Conservation (phyloP, 2,329 filamentous ascomycete species). For the Penicillium sumatraense region DNA sequence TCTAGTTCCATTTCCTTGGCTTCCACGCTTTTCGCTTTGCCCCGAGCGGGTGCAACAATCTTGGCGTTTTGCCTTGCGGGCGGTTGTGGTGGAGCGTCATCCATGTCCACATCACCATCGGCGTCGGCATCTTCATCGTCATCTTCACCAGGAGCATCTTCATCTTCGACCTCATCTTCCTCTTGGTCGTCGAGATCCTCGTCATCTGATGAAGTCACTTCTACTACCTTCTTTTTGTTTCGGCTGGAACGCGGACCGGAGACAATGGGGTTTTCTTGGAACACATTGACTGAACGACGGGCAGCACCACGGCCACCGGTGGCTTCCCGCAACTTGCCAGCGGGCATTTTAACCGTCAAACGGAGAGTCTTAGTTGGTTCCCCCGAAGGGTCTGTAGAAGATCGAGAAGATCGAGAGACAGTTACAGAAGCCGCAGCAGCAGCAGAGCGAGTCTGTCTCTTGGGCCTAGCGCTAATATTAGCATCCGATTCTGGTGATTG, state of each 20-base stretch:
- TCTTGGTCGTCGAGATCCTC: conserved; percentile 54
- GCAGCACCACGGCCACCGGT: conserved; percentile 39
- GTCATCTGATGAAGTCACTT: conserved; percentile 49
- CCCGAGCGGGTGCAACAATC: conserved; percentile 40
- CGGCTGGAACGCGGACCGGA: conserved; percentile 52
- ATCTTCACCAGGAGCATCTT: conserved; percentile 40
- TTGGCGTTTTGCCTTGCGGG: conserved; percentile 44
- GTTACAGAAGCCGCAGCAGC: conserved; percentile 38
- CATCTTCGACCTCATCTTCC: conserved; percentile 46
- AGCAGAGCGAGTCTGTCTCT: conserved; percentile 39
- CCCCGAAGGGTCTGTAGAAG: conserved; percentile 38
- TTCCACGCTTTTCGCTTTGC: conserved; percentile 50
- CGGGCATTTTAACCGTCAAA: conserved; percentile 55
- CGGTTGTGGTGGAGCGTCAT: conserved; percentile 48
- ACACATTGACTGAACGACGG: conserved; percentile 47
- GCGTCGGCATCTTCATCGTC: conserved; percentile 48
- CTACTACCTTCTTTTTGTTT: conserved; percentile 49
- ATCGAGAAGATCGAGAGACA: conserved; percentile 41
- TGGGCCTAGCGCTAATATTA: conserved; percentile 43
- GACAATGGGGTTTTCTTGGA: conserved; percentile 51
- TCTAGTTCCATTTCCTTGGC: conserved; percentile 52
- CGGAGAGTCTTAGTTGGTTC: conserved; percentile 48
- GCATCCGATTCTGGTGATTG: conserved; percentile 34
- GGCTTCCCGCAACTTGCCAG: conserved; percentile 55
- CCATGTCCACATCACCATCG: conserved; percentile 49